A percentile compares a stretch with the other conserved stretches of the same genome.
Conservation (phyloP, 768 basidiomycete species). For the Hericium rajendrae region DNA sequence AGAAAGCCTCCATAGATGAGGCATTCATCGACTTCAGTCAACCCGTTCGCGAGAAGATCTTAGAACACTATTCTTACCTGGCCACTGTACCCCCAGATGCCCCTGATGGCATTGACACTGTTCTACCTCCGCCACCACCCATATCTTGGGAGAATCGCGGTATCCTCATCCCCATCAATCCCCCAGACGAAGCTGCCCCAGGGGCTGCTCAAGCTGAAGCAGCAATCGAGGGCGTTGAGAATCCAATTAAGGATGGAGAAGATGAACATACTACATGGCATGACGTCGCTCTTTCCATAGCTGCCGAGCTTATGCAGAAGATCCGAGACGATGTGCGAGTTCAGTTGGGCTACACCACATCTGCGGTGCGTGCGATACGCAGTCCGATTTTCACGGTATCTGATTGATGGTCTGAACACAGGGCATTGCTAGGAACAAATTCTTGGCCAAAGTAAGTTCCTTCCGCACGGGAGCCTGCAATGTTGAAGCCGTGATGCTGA, state of each 20-base stretch:
- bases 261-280: conserved; percentile 63
- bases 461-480: not conserved
- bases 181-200: conserved; percentile 13
- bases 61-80: conserved; percentile 72
- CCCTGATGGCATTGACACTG: conserved; percentile 62
- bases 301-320: conserved; percentile 76
- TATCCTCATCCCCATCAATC: conserved; percentile 50
- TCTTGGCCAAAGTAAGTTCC: conserved; percentile 72
- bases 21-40: conserved; percentile 89
- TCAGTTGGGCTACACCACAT: conserved; percentile 85
- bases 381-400: not conserved
- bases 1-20: conserved; percentile 97
- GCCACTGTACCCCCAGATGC: conserved; percentile 58
- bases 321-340: conserved; percentile 57
- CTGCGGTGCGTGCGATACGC: conserved; percentile 54
- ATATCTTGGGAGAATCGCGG: conserved; percentile 53
- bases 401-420: conserved; percentile 18
- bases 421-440: conserved; percentile 92
- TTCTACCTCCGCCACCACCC: conserved; percentile 53
- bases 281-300: conserved; percentile 84
- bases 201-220: not conserved
- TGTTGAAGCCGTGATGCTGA: not conserved
- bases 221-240: not conserved
- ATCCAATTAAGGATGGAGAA: conserved; percentile 13
- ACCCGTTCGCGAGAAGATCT: conserved; percentile 64